Base-by-base conservation (phyloP, 2,329 filamentous ascomycete genomes). In the Metarhizium robertsii region DNA sequence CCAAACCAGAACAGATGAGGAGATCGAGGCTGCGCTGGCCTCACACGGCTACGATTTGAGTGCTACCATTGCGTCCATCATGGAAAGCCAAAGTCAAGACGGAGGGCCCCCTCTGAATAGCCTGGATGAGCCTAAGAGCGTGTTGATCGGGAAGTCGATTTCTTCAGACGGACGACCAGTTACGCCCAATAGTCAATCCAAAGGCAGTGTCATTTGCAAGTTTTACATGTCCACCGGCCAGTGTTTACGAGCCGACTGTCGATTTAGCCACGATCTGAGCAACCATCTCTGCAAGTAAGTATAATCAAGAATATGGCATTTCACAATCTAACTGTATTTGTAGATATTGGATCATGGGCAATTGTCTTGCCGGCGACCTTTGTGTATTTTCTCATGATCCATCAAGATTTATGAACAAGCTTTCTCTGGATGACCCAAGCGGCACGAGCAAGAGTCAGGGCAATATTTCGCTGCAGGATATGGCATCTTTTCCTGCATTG, bases 301-400 rank as follows among this genome's bases (percentile, higher is more conserved):
- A 42, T 2, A 25, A 36, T 16, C 36, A 16, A 2, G 14, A 18
- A 13, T 13, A 14, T 30, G 30, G 18, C 38, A 2, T 16, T 34
- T 34, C 18, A 43, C 7, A n/a, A 11, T n/a, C 51, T 53, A 36
- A 56, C 46, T 29, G 25, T 30, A 3, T 5, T 30, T 48, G 48
- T 64, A 94, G 89, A 69, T 97, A 97, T 69, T 99, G 92, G 90
- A 80, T 99, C 53, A 90, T 90, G 74, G 94, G 94, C 1, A 96
- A 92, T 65, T 99, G 94, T 68, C 80, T 99, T 38, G 94, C 94
- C 20, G 92, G 94, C 40, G 87, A 91, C 56, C 92, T 90, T 3
- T 99, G 94, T 70, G 90, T 96, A 57, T 99, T 99, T 74, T 97
- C 92, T 14, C 94, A 99, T 71, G 94, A 99, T 64, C 94, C 94